phyloP scores from a whole-genome alignment of 164 flowering plant species.

The Magnolia sinica region DNA sequence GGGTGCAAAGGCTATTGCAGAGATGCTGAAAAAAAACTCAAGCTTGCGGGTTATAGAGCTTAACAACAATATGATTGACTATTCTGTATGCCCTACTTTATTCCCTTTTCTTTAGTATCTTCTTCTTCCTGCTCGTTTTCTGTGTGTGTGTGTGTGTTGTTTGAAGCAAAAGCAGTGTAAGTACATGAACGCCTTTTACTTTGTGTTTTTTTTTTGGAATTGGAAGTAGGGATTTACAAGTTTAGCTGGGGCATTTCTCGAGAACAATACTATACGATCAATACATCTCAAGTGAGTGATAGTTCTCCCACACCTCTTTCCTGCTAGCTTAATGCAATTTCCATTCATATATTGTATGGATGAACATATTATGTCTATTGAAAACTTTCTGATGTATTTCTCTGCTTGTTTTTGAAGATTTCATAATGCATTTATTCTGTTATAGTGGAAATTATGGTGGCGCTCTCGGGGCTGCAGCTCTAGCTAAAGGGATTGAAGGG shows the following conservation, averaged over 20 bases:
- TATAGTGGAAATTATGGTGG: conserved; percentile 97
- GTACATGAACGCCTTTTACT: background rate
- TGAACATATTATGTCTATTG: background rate
- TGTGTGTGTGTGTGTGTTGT: background rate
- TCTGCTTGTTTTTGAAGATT: conserved; percentile 1
- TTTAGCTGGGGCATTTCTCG: conserved; percentile 82
- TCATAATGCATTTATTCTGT: conserved; percentile 10
- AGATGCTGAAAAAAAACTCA: conserved; percentile 84
- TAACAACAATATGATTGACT: conserved; percentile 87
- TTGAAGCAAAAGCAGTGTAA: no score
- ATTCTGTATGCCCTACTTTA: conserved; percentile 62
- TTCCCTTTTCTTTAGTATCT: conserved; percentile 1
- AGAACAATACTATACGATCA: conserved; percentile 59
- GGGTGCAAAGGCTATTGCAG: conserved; percentile 94
- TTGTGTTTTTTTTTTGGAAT: conserved; percentile 16
- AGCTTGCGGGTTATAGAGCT: conserved; percentile 72
- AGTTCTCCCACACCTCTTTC: background rate
- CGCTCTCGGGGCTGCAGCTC: conserved; percentile 83
- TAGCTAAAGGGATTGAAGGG: conserved; percentile 86
- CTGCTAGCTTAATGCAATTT: conserved; percentile 1
- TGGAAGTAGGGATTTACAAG: conserved; percentile 91
- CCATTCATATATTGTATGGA: background rate
- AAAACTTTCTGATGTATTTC: background rate
- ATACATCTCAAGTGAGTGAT: conserved; percentile 78
- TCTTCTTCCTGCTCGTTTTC: background rate